phyloP scores from a whole-genome alignment of 352 stramenopile genomes.

The Aphanomyces astaci region DNA sequence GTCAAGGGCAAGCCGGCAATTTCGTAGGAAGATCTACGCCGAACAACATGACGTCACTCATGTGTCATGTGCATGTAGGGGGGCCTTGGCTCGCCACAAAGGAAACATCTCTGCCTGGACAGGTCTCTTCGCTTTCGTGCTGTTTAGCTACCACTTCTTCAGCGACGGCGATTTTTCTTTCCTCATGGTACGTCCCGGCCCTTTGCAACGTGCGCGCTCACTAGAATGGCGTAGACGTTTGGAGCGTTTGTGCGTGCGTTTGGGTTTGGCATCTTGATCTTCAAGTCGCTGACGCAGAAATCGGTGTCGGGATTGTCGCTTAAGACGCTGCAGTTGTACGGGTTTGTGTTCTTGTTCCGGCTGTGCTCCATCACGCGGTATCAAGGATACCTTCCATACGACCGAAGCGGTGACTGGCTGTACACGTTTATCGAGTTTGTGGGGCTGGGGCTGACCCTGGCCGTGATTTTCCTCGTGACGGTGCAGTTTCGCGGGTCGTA shows the following conservation, averaged over 20 bases:
- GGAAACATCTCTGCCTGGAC: slow-evolving; percentile 95
- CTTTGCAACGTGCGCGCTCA: slow-evolving; percentile 5
- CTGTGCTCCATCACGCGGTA: slow-evolving; percentile 96
- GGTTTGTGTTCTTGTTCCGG: slow-evolving; percentile 94
- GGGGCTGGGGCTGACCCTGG: slow-evolving; percentile 79
- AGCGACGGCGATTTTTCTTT: slow-evolving; percentile 98
- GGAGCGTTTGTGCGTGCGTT: slow-evolving; percentile 85
- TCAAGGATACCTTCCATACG: slow-evolving; percentile 92
- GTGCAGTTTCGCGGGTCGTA: slow-evolving; percentile 94
- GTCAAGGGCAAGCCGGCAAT: slow-evolving; percentile 23
- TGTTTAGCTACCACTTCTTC: slow-evolving; percentile 95
- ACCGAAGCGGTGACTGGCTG: slow-evolving; percentile 95
- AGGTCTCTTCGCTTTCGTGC: slow-evolving; percentile 89
- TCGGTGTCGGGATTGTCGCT: slow-evolving; percentile 90
- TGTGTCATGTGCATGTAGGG: slow-evolving; percentile 15
- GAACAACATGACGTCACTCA: neutral
- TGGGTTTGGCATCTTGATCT: slow-evolving; percentile 89
- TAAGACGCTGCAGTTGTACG: slow-evolving; percentile 97
- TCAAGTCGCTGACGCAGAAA: slow-evolving; percentile 91
- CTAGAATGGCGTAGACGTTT: slow-evolving; percentile 58
- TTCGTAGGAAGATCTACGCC: slow-evolving; percentile 2
- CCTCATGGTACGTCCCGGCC: slow-evolving; percentile 80
- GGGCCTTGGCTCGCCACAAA: slow-evolving; percentile 83
- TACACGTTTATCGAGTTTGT: slow-evolving; percentile 96
- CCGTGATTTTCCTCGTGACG: slow-evolving; percentile 87